Conservation (phyloP, 352 stramenopile species). For the Phytophthora pluvialis region DNA sequence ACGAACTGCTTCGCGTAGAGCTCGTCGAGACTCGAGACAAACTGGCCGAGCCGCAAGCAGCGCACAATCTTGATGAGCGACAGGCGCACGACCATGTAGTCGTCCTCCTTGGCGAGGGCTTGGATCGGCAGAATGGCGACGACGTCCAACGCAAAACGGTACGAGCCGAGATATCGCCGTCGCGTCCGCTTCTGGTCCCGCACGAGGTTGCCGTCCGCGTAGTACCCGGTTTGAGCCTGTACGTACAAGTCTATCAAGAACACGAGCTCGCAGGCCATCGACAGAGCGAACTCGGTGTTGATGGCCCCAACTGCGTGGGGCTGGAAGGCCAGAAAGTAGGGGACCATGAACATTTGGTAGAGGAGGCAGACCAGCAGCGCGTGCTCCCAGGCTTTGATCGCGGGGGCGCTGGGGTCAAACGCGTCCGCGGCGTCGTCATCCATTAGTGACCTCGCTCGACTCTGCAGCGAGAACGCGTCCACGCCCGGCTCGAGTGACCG, state of each 20-base stretch:
- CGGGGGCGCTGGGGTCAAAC: conserved; percentile 53
- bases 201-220: conserved; percentile 66
- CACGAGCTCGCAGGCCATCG: conserved; percentile 45
- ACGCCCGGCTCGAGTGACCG: conserved; percentile 21
- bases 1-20: conserved; percentile 74
- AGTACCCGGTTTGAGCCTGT: conserved; percentile 63
- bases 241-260: conserved; percentile 68
- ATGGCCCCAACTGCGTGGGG: conserved; percentile 16
- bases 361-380: conserved; percentile 55
- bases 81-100: conserved; percentile 37
- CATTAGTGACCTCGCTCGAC: conserved; percentile 18
- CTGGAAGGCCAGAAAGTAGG: conserved; percentile 61
- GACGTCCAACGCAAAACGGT: conserved; percentile 53
- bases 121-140: conserved; percentile 47
- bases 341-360: conserved; percentile 63
- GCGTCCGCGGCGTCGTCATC: conserved; percentile 45
- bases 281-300: conserved; percentile 32
- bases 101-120: neutral
- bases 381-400: conserved; percentile 64
- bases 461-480: conserved; percentile 25
- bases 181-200: conserved; percentile 47
- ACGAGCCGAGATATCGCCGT: conserved; percentile 56
- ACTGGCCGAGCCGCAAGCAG: conserved; percentile 45
- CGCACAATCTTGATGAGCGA: conserved; percentile 52
- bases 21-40: conserved; percentile 59